Evolutionary conservation across 352 stramenopile genomes (phyloP), one percentile per base, ranked within the genome.

Genomic region (Phytopythium chamaehyphon): DNA sequence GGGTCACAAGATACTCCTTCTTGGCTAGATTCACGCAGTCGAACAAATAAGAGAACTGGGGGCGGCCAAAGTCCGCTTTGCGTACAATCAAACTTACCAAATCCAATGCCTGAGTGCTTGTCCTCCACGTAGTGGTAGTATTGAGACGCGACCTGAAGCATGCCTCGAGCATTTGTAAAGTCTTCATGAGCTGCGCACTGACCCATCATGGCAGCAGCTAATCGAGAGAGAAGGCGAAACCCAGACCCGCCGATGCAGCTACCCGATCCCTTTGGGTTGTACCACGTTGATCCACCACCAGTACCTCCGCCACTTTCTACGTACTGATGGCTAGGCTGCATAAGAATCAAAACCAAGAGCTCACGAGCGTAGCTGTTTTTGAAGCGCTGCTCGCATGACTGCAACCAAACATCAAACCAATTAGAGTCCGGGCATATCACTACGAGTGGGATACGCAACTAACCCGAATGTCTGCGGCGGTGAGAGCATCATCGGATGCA

Each of bases 311-410:
- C 24, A 19, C 49, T 73, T 39, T 88, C 76, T 8, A 79, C 74
- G 43, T 88, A 88, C 46, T 89, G 77, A 28, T 91, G 81, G 35
- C 62, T 86, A 2, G 83, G 83, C 42, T 93, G 83, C 83, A 91
- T 91, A n/a, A 93, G 51, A 26, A 93, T 93, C 31, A 93, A 56
- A 23, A 93, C 83, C 46, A 93, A 90, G 18, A 93, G 48, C 35
- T 93, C 83, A 21, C 83, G 65, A 0, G 83, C 83, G 46, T 91
- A 86, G 39, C 71, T 66, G 26, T 62, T 74, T 47, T 87, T 90
- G 59, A 93, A 91, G 16, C 70, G 57, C 6, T 40, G 40, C 51
- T 88, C 75, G 26, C 83, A 93, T 23, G 64, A 37, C 76, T 90
- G 16, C n/a, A 62, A 16, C 55, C 5, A 50, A n/a, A n/a, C n/a